These are phyloP conservation scores for Penicillium frequentans DNA, from an alignment of 2,329 filamentous ascomycete species.

Conservation along the genomic window DNA sequence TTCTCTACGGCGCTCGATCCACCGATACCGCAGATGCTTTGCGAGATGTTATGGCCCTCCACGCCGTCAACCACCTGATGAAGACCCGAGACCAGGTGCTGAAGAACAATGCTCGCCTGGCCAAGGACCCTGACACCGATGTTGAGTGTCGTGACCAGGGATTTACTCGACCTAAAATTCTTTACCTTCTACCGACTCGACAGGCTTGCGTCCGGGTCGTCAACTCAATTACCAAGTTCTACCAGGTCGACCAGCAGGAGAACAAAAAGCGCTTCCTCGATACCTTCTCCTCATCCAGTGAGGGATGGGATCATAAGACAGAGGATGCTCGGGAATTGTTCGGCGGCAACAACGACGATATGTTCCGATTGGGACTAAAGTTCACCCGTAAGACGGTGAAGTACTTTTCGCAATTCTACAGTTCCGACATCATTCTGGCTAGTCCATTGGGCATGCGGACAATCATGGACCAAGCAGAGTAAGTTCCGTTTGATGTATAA, in stretches of 20 bases:
- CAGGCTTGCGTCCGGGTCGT: conserved; percentile 80
- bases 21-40: conserved; percentile 67
- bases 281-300: conserved; percentile 68
- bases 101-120: conserved; percentile 83
- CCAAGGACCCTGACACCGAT: conserved; percentile 65
- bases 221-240: conserved; percentile 72
- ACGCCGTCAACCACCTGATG: conserved; percentile 87
- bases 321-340: conserved; percentile 89
- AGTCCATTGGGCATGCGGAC: conserved; percentile 87
- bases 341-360: conserved; percentile 93
- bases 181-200: conserved; percentile 86
- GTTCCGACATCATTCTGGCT: conserved; percentile 89
- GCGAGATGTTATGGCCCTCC: conserved; percentile 72
- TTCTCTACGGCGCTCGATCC: conserved; percentile 73
- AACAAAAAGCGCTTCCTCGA: conserved; percentile 92
- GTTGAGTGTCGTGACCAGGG: conserved; percentile 87
- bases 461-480: conserved; percentile 78
- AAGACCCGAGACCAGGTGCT: conserved; percentile 90
- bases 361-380: conserved; percentile 94
- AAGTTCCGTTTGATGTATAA: conserved; percentile 29
- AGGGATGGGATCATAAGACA: conserved; percentile 71
- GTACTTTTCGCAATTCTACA: conserved; percentile 93
- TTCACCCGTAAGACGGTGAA: conserved; percentile 96
- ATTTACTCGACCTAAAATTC: conserved; percentile 89
- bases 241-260: conserved; percentile 85